Conservation (phyloP, 1,139 yeast genomes). For the Pichia sp. region DNA sequence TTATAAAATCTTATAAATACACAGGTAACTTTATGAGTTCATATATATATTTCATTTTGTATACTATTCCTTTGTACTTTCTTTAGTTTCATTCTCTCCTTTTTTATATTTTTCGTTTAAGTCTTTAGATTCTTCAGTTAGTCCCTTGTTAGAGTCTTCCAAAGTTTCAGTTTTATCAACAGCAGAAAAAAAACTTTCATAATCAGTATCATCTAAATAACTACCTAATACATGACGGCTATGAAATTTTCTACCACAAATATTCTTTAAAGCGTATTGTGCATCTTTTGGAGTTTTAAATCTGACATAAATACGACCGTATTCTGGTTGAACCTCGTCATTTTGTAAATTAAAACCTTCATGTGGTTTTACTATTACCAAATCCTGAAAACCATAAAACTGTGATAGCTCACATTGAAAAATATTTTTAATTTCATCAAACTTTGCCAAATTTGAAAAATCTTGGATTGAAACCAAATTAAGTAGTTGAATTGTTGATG, state of each 20-base stretch:
- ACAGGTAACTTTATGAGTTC: neutral
- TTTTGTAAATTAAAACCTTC: slow-evolving; percentile 37
- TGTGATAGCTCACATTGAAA: slow-evolving; percentile 45
- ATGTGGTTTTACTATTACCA: slow-evolving; percentile 64
- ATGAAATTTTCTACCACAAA: slow-evolving; percentile 64
- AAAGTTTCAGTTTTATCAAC: neutral
- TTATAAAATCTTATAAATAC: slow-evolving; percentile 12
- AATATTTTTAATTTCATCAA: slow-evolving; percentile 46
- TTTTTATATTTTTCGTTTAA: neutral
- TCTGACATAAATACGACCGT: slow-evolving; percentile 68
- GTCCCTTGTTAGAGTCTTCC: neutral
- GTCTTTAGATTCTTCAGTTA: neutral
- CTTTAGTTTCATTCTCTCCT: neutral
- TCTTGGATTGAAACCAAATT: slow-evolving; percentile 65
- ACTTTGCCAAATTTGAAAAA: slow-evolving; percentile 44
- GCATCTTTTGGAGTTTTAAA: slow-evolving; percentile 51
- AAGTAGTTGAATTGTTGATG: slow-evolving; percentile 57
- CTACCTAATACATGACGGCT: slow-evolving; percentile 67
- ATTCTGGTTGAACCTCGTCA: slow-evolving; percentile 48
- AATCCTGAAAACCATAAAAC: slow-evolving; percentile 46
- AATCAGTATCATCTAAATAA: slow-evolving; percentile 53
- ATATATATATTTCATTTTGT: neutral
- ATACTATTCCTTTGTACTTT: neutral
- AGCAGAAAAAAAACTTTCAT: neutral
- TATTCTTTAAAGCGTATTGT: slow-evolving; percentile 47